These are phyloP conservation scores for Bipolaris bicolor DNA, from an alignment of 2,329 filamentous ascomycete species.

Conservation along the genomic window DNA sequence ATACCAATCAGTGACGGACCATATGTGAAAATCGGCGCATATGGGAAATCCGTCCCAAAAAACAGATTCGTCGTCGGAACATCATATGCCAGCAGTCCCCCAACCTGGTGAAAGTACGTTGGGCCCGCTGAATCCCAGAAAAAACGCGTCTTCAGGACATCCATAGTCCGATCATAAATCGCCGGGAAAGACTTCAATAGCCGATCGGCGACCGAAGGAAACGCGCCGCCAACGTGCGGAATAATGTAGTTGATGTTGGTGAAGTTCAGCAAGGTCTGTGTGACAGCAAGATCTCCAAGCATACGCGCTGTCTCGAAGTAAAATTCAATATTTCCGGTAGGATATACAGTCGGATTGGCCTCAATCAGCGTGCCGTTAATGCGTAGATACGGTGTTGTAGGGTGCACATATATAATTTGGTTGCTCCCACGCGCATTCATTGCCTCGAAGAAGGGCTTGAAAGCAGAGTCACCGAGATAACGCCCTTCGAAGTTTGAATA, in stretches of 20 bases:
- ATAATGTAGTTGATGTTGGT: slow-evolving; percentile 16
- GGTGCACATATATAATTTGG: slow-evolving; percentile 15
- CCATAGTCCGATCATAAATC: slow-evolving; percentile 4
- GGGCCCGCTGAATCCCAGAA: slow-evolving; percentile 16
- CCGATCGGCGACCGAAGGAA: slow-evolving; percentile 9
- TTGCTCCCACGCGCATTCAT: slow-evolving; percentile 2
- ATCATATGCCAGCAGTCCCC: slow-evolving; percentile 11
- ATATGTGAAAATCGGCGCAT: slow-evolving; percentile 11
- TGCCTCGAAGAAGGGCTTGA: slow-evolving; percentile 12
- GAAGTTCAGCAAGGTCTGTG: slow-evolving; percentile 13
- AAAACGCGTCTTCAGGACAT: slow-evolving; percentile 4
- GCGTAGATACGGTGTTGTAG: slow-evolving; percentile 7
- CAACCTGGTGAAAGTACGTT: slow-evolving; percentile 13
- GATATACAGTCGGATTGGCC: slow-evolving; percentile 11
- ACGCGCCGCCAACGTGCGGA: slow-evolving; percentile 16
- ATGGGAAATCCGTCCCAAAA: slow-evolving; percentile 16
- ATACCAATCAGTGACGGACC: slow-evolving; percentile 1
- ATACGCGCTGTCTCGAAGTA: slow-evolving; percentile 20
- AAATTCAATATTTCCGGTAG: slow-evolving; percentile 15
- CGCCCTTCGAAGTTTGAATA: slow-evolving; percentile 15
- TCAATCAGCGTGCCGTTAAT: background rate
- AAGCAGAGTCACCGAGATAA: slow-evolving; percentile 6
- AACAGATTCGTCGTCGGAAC: slow-evolving; percentile 7
- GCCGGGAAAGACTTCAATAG: slow-evolving; percentile 5
- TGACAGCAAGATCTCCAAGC: slow-evolving; percentile 11